Evolutionary conservation across 768 basidiomycete genomes (phyloP), one percentile per base, ranked within the genome.

Genomic region (Tulasnella sp.): DNA sequence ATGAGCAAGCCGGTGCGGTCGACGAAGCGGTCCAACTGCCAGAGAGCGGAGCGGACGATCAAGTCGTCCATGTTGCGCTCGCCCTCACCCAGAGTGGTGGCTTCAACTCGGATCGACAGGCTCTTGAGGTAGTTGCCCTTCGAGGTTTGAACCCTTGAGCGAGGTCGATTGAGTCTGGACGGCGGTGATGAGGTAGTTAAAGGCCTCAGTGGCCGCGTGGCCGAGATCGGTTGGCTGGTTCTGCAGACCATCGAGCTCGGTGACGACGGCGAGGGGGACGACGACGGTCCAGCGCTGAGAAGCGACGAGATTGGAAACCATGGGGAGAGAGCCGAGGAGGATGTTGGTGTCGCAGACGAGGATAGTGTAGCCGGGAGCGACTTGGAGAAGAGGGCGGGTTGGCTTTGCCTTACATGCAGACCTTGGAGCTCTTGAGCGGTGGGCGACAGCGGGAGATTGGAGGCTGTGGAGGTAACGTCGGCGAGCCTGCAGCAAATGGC

Each of bases 281-380:
- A 99, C 88, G 72, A 97, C 89, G 0, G 95, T 98, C 96, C 96
- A 99, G 37, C 88, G 88, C 24, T 91, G 86, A 81, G 91, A 92
- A 85, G 97, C 95, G 77, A 98, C 88, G 81, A 99, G 88, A 18
- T 92, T 89, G 0, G 90, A 86, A 80, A 99, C 89, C 82, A 93
- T 88, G 0, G 91, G 85, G 5, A 98, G 88, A 0, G 95, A 96
- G 0, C 95, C 94, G 22, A 99, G 89, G 0, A 99, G 88, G 79
- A 98, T 94, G 87, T 98, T 98, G 74, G 97, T 98, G 86, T 98
- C 97, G 84, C 97, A 88, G 40, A 99, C 93, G 80, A 99, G 92
- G 72, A 93, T 88, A 16, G 96, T 96, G 86, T 96, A 98, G 2
- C 97, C 97, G 2, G 94, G 89, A 8, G 94, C 87, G 83, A 96